Evolutionary conservation across 2,329 filamentous ascomycete species (phyloP).

Genomic region (Aspergillus pseudoterreus): DNA sequence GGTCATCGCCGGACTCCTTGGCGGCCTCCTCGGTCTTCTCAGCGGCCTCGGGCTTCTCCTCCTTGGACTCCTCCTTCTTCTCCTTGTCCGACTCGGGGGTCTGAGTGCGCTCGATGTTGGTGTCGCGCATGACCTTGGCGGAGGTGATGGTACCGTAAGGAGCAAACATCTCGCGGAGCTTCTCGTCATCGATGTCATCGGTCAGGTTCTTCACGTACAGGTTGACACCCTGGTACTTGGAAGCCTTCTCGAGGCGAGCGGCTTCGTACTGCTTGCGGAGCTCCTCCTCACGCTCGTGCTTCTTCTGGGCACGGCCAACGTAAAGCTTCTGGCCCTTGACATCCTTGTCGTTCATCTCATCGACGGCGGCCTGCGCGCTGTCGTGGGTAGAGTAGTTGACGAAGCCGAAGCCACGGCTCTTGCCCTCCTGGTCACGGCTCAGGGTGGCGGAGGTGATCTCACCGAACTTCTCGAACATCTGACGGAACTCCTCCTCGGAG

Average conservation of each 20-base stretch:
- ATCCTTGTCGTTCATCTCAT: slow-evolving; percentile 86
- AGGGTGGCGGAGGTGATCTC: slow-evolving; percentile 95
- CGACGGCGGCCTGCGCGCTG: slow-evolving; percentile 77
- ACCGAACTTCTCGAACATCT: slow-evolving; percentile 86
- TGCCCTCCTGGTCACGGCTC: slow-evolving; percentile 81
- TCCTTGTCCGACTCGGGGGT: slow-evolving; percentile 49
- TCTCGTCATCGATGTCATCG: slow-evolving; percentile 96
- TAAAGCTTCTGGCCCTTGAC: slow-evolving; percentile 95
- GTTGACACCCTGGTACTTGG: slow-evolving; percentile 99
- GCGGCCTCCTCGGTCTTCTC: slow-evolving; percentile 46
- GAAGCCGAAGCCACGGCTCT: slow-evolving; percentile 93
- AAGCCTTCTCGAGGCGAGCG: slow-evolving; percentile 94
- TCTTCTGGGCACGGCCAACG: slow-evolving; percentile 98
- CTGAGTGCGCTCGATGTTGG: slow-evolving; percentile 41
- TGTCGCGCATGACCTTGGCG: slow-evolving; percentile 98
- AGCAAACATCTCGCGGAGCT: slow-evolving; percentile 89
- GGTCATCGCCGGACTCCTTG: slow-evolving; percentile 44
- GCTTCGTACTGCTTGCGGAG: slow-evolving; percentile 98
- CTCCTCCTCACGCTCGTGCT: slow-evolving; percentile 99
- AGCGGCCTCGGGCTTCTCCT: slow-evolving; percentile 38
- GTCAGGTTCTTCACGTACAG: slow-evolving; percentile 99
- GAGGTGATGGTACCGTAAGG: slow-evolving; percentile 94
- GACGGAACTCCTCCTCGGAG: slow-evolving; percentile 90
- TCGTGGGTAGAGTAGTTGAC: slow-evolving; percentile 95
- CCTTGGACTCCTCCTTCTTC: slow-evolving; percentile 37